Percentiles rank a stretch among this genome's conserved stretches.
Conservation (phyloP, 2,329 filamentous ascomycete genomes). For the Setomelanomma holmii region DNA sequence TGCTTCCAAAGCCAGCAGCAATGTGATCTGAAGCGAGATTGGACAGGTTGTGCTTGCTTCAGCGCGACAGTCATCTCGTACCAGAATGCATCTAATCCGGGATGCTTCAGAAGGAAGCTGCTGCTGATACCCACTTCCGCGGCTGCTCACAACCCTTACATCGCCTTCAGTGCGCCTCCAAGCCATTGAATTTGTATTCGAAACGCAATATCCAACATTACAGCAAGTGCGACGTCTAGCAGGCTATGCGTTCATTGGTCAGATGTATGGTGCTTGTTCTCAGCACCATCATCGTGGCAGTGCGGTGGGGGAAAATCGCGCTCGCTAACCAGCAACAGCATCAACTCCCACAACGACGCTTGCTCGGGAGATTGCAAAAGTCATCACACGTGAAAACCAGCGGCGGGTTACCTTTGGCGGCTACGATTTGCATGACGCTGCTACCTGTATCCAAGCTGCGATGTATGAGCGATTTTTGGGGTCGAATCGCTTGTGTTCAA, state of each 20-base stretch:
- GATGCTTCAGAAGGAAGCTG: slow-evolving; percentile 1
- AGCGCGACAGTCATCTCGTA: no score
- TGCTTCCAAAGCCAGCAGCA: background rate
- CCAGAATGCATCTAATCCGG: background rate
- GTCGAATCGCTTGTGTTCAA: slow-evolving; percentile 23
- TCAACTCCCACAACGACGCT: slow-evolving; percentile 13
- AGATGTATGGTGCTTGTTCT: background rate
- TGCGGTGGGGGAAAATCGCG: slow-evolving; percentile 3
- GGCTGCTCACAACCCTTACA: background rate
- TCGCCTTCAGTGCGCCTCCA: background rate
- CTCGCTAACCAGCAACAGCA: slow-evolving; percentile 32
- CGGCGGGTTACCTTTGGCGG: slow-evolving; percentile 13
- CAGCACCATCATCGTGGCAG: slow-evolving; percentile 5
- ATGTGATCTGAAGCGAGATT: no score
- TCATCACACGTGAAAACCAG: slow-evolving; percentile 1
- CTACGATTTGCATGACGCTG: slow-evolving; percentile 14
- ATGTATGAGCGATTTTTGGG: slow-evolving; percentile 33
- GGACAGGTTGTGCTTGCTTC: no score
- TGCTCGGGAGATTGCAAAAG: slow-evolving; percentile 17
- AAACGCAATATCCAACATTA: background rate
- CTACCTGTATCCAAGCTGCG: slow-evolving; percentile 11
- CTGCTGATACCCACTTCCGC: background rate
- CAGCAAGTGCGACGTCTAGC: background rate
- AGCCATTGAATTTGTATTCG: background rate
- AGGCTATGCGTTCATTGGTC: background rate